Percentiles rank a stretch among this genome's conserved stretches.
Conservation (phyloP, 1,284 basidiomycete species). For the Leccinum solheimii region DNA sequence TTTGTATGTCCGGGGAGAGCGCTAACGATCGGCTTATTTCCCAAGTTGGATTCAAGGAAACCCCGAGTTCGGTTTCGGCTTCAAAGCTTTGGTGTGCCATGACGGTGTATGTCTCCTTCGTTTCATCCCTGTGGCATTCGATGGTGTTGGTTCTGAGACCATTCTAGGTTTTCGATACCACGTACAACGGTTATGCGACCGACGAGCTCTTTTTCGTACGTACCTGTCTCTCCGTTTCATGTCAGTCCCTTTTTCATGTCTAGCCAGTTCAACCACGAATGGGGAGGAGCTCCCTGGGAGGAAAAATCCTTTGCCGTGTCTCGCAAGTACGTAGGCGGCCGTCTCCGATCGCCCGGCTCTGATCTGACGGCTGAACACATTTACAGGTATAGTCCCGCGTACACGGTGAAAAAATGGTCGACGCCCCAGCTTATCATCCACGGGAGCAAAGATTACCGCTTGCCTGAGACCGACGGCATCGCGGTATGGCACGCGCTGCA, state of each 20-base stretch:
- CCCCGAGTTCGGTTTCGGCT: constrained; percentile 79
- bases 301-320: constrained; percentile 53
- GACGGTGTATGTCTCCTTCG: constrained; percentile 63
- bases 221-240: constrained; percentile 12
- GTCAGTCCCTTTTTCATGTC: not conserved
- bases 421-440: constrained; percentile 87
- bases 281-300: constrained; percentile 80
- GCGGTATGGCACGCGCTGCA: constrained; percentile 79
- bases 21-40: constrained; percentile 9
- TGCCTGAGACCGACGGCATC: constrained; percentile 83
- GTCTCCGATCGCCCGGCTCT: not conserved
- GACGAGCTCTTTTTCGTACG: constrained; percentile 86
- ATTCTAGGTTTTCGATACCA: constrained; percentile 63
- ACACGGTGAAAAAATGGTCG: constrained; percentile 81
- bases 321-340: constrained; percentile 46
- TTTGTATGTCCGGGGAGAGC: not conserved
- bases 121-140: not conserved
- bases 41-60: constrained; percentile 92
- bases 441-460: constrained; percentile 82
- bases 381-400: constrained; percentile 66
- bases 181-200: constrained; percentile 76
- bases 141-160: constrained; percentile 1
- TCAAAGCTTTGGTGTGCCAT: constrained; percentile 88
- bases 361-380: not conserved
- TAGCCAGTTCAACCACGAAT: constrained; percentile 76